Evolutionary conservation across 2,329 filamentous ascomycete genomes (phyloP).

Genomic region (Nothopassalora personata): DNA sequence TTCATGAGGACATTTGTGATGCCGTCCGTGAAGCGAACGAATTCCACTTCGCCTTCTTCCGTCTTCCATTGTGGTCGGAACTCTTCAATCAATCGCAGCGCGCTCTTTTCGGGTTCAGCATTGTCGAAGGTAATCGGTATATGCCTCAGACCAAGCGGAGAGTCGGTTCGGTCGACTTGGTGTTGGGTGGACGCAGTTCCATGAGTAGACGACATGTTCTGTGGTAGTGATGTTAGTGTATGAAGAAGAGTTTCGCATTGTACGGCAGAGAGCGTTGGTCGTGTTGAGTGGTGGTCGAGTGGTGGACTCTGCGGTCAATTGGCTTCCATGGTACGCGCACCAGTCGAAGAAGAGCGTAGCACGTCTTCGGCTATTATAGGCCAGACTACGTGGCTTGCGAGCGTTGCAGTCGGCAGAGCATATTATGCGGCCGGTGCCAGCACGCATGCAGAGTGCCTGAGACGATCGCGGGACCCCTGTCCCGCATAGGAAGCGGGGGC

Average conservation of each 20-base stretch:
- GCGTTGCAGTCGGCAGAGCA: not conserved
- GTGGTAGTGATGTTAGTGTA: constrained; percentile 9
- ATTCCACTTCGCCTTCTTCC: constrained; percentile 68
- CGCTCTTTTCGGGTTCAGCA: constrained; percentile 70
- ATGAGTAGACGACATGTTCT: constrained; percentile 20
- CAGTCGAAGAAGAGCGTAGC: not conserved
- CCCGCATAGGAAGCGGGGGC: not conserved
- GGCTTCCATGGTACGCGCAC: not conserved
- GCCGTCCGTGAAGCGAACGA: constrained; percentile 90
- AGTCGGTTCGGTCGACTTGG: constrained; percentile 27
- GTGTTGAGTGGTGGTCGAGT: constrained; percentile 1
- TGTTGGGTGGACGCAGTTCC: constrained; percentile 19
- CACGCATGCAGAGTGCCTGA: not conserved
- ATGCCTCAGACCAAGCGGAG: constrained; percentile 37
- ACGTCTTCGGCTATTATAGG: not conserved
- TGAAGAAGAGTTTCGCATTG: constrained; percentile 13
- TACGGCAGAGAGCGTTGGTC: not conserved
- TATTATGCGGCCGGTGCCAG: not conserved
- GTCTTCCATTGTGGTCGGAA: constrained; percentile 79
- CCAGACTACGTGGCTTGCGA: not conserved
- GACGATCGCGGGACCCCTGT: not conserved
- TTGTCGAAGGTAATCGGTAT: constrained; percentile 76
- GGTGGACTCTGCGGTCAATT: constrained; percentile 1
- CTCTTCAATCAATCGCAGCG: constrained; percentile 69
- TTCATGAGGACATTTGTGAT: constrained; percentile 94